phyloP scores from a whole-genome alignment of 345 rosid genomes.

The Hibiscus mutabilis region DNA sequence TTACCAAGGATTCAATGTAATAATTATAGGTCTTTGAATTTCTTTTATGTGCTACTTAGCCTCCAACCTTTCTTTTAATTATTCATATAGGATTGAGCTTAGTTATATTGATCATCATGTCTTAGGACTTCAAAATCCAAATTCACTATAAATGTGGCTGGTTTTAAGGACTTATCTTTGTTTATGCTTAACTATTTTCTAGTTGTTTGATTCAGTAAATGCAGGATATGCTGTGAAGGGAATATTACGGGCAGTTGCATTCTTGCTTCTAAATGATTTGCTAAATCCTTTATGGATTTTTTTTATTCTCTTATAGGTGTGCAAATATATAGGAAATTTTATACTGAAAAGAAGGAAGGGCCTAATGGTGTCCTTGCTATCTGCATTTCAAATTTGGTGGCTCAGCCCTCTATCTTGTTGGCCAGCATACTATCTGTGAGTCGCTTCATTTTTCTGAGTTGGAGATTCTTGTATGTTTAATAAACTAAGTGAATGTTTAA shows the following conservation, averaged over 20 bases:
- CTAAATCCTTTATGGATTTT: not conserved
- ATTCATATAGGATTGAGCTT: not conserved
- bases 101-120: not conserved
- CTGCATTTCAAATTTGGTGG: conserved; percentile 35
- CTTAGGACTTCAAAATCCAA: not conserved
- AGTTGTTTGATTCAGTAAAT: not conserved
- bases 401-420: conserved; percentile 54
- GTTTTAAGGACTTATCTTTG: not conserved
- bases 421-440: conserved; percentile 62
- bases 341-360: conserved; percentile 59
- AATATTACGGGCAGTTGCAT: not conserved
- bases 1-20: not conserved
- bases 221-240: not conserved
- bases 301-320: conserved; percentile 34
- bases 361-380: conserved; percentile 66
- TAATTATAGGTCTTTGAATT: not conserved
- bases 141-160: not conserved
- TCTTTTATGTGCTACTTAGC: not conserved
- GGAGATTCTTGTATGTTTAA: not conserved
- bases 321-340: conserved; percentile 56
- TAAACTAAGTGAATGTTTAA: not conserved
- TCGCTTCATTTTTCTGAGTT: conserved; percentile 6
- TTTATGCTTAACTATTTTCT: not conserved
- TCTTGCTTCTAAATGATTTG: not conserved
- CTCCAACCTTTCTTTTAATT: not conserved